phyloP scores from a whole-genome alignment of 768 basidiomycete species.

The Panus rudis region DNA sequence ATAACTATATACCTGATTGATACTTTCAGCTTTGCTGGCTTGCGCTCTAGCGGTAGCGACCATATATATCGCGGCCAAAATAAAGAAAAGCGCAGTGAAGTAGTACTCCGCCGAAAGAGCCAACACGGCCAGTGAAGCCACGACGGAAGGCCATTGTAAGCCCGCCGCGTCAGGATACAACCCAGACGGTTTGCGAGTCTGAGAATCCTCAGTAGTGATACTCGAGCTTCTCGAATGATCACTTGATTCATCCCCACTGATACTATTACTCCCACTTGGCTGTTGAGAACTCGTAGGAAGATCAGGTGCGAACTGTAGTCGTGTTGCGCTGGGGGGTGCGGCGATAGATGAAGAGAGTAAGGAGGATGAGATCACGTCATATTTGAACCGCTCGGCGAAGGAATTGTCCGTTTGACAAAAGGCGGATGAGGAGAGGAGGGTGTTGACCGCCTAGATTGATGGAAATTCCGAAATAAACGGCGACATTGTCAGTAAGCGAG shows the following conservation, averaged over 20 bases:
- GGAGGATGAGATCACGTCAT: slow-evolving; percentile 75
- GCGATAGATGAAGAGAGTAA: slow-evolving; percentile 56
- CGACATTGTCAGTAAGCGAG: too few species aligned
- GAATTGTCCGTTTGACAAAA: slow-evolving; percentile 23
- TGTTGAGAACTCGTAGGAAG: too few species aligned
- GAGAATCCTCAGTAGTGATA: slow-evolving; percentile 4
- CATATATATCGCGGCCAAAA: slow-evolving; percentile 14
- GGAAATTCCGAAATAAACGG: neutral
- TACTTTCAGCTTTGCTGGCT: slow-evolving; percentile 11
- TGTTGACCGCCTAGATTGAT: slow-evolving; percentile 7
- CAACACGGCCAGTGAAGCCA: slow-evolving; percentile 17
- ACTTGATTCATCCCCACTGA: slow-evolving; percentile 4
- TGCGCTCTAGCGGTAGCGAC: slow-evolving; percentile 4
- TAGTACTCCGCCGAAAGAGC: slow-evolving; percentile 16
- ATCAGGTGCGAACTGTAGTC: slow-evolving; percentile 16
- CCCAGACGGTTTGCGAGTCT: too few species aligned
- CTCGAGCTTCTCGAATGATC: slow-evolving; percentile 7
- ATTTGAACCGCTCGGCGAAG: slow-evolving; percentile 78
- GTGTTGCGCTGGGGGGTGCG: slow-evolving; percentile 23
- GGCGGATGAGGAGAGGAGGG: slow-evolving; percentile 7
- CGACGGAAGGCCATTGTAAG: slow-evolving; percentile 10
- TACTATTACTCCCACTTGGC: too few species aligned
- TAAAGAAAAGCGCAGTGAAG: slow-evolving; percentile 15
- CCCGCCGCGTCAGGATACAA: neutral
- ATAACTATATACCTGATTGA: slow-evolving; percentile 19